phyloP scores from a whole-genome alignment of 257 asterid species.

The Fraxinus excelsior region DNA sequence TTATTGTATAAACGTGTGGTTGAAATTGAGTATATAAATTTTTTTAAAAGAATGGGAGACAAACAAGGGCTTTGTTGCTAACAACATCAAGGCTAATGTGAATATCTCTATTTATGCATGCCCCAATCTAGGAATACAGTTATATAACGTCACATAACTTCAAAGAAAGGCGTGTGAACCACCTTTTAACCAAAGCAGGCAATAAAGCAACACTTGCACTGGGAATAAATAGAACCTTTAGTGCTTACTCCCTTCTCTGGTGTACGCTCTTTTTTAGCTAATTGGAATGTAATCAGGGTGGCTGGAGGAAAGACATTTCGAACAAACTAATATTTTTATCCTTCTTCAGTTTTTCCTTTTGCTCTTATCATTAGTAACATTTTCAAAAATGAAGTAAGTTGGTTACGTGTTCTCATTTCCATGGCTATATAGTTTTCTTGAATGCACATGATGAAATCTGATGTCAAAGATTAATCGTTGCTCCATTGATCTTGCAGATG shows the following conservation, averaged over 20 bases:
- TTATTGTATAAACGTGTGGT: no score
- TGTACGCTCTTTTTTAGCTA: neutral
- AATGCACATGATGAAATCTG: neutral
- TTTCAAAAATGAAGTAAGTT: no score
- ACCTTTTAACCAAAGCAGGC: no score
- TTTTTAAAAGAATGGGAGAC: no score
- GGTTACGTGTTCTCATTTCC: neutral
- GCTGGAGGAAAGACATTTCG: neutral
- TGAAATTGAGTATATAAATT: no score
- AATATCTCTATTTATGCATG: neutral
- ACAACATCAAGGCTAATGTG: neutral
- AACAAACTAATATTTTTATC: constrained; percentile 1
- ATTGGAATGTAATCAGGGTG: no score
- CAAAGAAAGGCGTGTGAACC: neutral
- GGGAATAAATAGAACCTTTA: neutral
- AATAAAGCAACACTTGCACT: no score
- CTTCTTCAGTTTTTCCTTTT: neutral
- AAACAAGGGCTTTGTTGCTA: neutral
- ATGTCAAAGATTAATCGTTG: constrained; percentile 14
- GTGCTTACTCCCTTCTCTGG: neutral
- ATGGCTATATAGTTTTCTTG: neutral
- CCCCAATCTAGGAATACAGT: no score
- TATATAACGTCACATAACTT: no score
- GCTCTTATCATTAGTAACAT: neutral
- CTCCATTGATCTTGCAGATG: constrained; percentile 38